These are phyloP conservation scores for Coccomyxa sp. DNA, from an alignment of 139 green algal genomes.

Conservation along the genomic window DNA sequence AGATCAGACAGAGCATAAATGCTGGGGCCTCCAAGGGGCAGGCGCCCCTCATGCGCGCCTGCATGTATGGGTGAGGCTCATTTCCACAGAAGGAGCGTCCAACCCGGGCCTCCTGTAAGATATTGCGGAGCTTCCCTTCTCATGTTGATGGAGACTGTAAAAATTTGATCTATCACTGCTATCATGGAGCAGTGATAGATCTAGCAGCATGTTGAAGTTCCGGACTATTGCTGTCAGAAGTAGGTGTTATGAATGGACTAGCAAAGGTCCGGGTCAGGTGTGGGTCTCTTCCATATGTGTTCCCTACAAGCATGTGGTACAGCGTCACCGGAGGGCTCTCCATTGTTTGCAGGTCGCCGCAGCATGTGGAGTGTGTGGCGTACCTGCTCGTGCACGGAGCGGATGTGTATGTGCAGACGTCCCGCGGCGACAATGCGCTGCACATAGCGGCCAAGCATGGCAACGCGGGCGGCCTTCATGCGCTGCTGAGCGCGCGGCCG, in stretches of 20 bases:
- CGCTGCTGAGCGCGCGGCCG: conserved; percentile 4
- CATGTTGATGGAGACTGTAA: no score
- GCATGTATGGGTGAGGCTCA: conserved; percentile 10
- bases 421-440: conserved; percentile 15
- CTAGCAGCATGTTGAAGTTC: no score
- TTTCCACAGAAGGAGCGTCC: no score
- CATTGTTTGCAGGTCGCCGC: background rate
- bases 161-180: no score
- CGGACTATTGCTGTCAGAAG: no score
- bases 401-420: conserved; percentile 3
- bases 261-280: no score
- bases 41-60: conserved; percentile 13
- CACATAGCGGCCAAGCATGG: conserved; percentile 21
- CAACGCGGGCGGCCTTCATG: background rate
- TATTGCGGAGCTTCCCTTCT: no score
- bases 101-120: no score
- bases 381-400: conserved; percentile 24
- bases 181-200: no score
- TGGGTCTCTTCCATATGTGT: no score
- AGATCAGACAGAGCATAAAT: conserved; percentile 8
- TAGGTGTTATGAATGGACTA: no score
- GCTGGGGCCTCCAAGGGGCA: conserved; percentile 4
- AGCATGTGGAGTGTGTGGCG: conserved; percentile 12
- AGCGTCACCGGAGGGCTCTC: background rate
- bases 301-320: background rate